Evolutionary conservation across 2,329 filamentous ascomycete genomes (phyloP).

Genomic region (Dactylellina leptospora): DNA sequence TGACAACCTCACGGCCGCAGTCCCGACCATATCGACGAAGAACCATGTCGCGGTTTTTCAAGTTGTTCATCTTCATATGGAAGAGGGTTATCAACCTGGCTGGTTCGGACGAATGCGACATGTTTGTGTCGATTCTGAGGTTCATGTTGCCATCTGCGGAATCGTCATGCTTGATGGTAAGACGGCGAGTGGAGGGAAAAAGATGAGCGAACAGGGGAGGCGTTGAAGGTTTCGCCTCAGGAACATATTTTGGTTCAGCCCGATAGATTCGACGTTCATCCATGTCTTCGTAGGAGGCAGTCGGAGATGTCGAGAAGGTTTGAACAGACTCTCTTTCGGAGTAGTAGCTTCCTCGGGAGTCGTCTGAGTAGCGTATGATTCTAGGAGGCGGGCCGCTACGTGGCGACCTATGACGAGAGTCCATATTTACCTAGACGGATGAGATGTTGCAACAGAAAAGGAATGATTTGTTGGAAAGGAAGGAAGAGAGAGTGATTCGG

Average conservation of each 20-base stretch:
- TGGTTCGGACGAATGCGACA: conserved; percentile 66
- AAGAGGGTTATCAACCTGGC: conserved; percentile 80
- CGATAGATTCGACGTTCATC: conserved; percentile 35
- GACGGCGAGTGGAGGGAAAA: conserved; percentile 83
- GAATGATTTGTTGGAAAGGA: conserved; percentile 1
- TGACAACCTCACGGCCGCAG: conserved; percentile 91
- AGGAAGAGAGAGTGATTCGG: neutral
- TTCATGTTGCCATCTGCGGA: conserved; percentile 98
- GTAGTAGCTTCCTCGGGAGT: conserved; percentile 48
- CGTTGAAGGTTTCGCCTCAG: conserved; percentile 77
- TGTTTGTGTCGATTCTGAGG: conserved; percentile 82
- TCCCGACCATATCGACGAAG: conserved; percentile 90
- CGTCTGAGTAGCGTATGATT: conserved; percentile 50
- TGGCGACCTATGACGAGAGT: conserved; percentile 26
- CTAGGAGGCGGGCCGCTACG: conserved; percentile 22
- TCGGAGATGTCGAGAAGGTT: conserved; percentile 45
- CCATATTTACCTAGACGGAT: conserved; percentile 20
- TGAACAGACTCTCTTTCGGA: conserved; percentile 45
- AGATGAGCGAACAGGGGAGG: conserved; percentile 82
- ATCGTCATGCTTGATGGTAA: conserved; percentile 89
- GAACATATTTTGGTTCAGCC: conserved; percentile 56
- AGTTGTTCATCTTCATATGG: conserved; percentile 92
- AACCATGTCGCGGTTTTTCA: conserved; percentile 86
- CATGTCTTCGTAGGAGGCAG: conserved; percentile 45
- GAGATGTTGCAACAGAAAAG: neutral